These are phyloP conservation scores for Handroanthus guayacan DNA, from an alignment of 257 asterid species.

Conservation along the genomic window DNA sequence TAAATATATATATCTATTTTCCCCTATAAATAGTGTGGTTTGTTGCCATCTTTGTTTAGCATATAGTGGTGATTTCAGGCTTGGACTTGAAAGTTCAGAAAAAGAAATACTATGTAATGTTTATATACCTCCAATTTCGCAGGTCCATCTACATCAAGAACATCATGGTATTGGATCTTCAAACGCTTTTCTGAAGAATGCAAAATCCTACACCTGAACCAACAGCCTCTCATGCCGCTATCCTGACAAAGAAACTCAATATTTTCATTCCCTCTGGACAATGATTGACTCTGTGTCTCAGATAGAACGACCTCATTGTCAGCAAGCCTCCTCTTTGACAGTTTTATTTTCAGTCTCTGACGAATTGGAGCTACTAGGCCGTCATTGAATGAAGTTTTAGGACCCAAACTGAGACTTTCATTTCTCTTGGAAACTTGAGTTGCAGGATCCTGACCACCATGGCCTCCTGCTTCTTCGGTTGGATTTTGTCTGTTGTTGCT, in stretches of 20 bases:
- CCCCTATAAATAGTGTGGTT: neutral
- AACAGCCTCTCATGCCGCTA: conserved; percentile 70
- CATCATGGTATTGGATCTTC: conserved; percentile 57
- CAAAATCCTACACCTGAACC: conserved; percentile 68
- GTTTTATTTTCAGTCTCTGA: conserved; percentile 38
- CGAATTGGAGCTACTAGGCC: conserved; percentile 25
- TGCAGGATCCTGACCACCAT: conserved; percentile 15
- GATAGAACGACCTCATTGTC: conserved; percentile 27
- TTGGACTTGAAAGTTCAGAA: neutral
- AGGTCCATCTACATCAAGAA: conserved; percentile 41
- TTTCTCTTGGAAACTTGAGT: conserved; percentile 26
- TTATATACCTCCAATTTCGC: conserved; percentile 61
- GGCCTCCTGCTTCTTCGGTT: conserved; percentile 29
- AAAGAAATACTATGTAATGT: conserved; percentile 17
- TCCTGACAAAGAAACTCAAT: conserved; percentile 71
- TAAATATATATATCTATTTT: too few relatives aligned
- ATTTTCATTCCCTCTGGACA: conserved; percentile 34
- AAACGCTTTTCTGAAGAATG: conserved; percentile 34
- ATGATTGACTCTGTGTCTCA: conserved; percentile 28
- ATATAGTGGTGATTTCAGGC: too few relatives aligned
- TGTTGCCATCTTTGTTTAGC: neutral
- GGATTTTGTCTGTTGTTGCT: conserved; percentile 1
- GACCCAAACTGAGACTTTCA: conserved; percentile 15
- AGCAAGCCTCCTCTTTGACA: conserved; percentile 19
- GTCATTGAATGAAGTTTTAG: conserved; percentile 5